Evolutionary conservation across 306 rosid species (phyloP), one percentile per base, ranked within the genome.

Genomic region (Lablab purpureus): DNA sequence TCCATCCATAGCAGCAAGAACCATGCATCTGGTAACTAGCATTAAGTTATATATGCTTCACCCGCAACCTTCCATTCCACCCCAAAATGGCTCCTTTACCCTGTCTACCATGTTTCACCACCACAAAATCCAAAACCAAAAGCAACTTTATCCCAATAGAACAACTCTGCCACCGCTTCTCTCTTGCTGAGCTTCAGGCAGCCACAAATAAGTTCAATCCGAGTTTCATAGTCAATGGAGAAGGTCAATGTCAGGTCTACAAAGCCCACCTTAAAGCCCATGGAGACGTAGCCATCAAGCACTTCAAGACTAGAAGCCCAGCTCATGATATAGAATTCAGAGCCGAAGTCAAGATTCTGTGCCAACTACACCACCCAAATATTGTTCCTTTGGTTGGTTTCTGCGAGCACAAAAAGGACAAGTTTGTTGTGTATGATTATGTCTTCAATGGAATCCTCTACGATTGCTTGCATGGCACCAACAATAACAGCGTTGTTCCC

Each of bases 71-170:
- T 60, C 0, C 51, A 21, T 10, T 22, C 21, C 67, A 14, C 67
- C 18, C 5, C 10, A 27, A 28, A 60, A 60, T 60, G 67, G 12
- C 10, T 14, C 67, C 5, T 27, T 60, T 60, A 28, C 12, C 41
- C 19, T 27, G 21, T 60, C 41, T 14, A 2, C 34, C 67, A 27
- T 60, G 40, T 18, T 60, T 60, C 67, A 60, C 41, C 67, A 27
- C 41, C 40, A 13, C 67, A 60, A 60, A 59, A 59, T 59, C 66
- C 37, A 59, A 27, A 41, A 23, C 63, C 63, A 56, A 17, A 23
- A 56, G 0, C 32, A 15, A 56, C 30, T 22, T 2, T 23, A 7
- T 2, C 27, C 60, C 28, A 21, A 5, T 54, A 54, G 60, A 55
- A 55, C 32, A 55, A 1, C 30, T 25, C 64, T 23, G 36, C 12